Conservation (phyloP, 2,329 filamentous ascomycete species). For the Ceratocystis variospora region DNA sequence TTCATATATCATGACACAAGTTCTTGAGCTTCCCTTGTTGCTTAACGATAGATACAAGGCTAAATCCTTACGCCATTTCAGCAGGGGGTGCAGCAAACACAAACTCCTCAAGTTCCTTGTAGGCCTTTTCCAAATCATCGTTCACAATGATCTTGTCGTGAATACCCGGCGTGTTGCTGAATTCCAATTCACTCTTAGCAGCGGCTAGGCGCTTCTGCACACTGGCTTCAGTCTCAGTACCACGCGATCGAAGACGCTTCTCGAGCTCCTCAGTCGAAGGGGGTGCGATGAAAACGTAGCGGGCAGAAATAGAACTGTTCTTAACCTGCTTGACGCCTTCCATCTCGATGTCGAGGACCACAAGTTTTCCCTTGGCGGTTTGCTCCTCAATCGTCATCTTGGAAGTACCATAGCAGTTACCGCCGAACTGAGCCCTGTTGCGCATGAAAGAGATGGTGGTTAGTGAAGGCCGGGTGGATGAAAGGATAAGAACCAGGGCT, state of each 20-base stretch:
- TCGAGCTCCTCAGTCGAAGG: slow-evolving; percentile 64
- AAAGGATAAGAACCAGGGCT: not conserved
- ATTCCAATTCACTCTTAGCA: slow-evolving; percentile 62
- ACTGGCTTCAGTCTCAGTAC: slow-evolving; percentile 63
- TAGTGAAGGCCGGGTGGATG: not conserved
- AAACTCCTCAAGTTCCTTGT: slow-evolving; percentile 38
- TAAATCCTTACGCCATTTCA: slow-evolving; percentile 2
- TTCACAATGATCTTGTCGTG: slow-evolving; percentile 30
- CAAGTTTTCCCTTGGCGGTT: slow-evolving; percentile 54
- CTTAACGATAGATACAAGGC: not conserved
- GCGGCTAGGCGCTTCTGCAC: slow-evolving; percentile 56
- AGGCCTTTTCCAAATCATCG: slow-evolving; percentile 36
- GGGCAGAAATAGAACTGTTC: slow-evolving; percentile 55
- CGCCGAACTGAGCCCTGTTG: slow-evolving; percentile 60
- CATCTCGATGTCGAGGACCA: slow-evolving; percentile 93
- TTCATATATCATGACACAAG: not conserved
- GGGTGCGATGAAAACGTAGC: slow-evolving; percentile 75
- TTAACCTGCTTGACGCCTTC: slow-evolving; percentile 93
- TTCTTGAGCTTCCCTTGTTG: not conserved
- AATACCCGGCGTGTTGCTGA: slow-evolving; percentile 48
- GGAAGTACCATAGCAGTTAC: slow-evolving; percentile 77
- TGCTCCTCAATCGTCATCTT: slow-evolving; percentile 66
- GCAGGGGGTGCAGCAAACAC: slow-evolving; percentile 28
- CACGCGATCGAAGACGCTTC: slow-evolving; percentile 55
- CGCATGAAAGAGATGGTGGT: not conserved